These are phyloP conservation scores for Solidago caesia DNA, from an alignment of 129 eudicot genomes.

Conservation along the genomic window DNA sequence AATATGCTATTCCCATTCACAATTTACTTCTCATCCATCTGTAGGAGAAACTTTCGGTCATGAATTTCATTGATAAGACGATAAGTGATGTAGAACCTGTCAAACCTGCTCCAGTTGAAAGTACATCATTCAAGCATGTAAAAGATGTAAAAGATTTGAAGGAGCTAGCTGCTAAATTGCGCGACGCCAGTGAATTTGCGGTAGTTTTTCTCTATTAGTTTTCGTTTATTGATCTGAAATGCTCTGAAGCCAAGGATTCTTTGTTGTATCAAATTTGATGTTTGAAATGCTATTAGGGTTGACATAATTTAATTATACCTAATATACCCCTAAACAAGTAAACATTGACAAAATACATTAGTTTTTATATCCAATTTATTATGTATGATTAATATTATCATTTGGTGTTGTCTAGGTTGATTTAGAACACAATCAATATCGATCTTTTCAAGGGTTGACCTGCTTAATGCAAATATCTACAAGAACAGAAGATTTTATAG, in stretches of 20 bases:
- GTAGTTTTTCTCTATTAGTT: slow-evolving; percentile 36
- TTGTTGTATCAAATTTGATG: background rate
- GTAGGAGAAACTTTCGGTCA: slow-evolving; percentile 69
- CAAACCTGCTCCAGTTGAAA: slow-evolving; percentile 68
- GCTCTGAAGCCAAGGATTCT: background rate
- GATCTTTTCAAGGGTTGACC: slow-evolving; percentile 99
- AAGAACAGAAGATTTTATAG: slow-evolving; percentile 82
- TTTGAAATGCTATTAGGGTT: background rate
- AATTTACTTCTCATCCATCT: slow-evolving; percentile 17
- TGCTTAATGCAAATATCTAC: slow-evolving; percentile 99
- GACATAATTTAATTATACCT: background rate
- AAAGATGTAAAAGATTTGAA: slow-evolving; percentile 83
- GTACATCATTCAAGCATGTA: slow-evolving; percentile 71
- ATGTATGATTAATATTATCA: too few relatives aligned
- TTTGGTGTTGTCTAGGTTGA: slow-evolving; percentile 63
- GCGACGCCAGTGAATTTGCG: slow-evolving; percentile 72
- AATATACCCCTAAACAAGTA: background rate
- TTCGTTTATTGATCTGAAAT: background rate
- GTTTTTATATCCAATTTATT: too few relatives aligned
- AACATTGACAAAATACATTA: background rate
- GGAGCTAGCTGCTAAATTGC: slow-evolving; percentile 66
- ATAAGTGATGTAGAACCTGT: slow-evolving; percentile 45
- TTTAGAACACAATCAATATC: slow-evolving; percentile 90
- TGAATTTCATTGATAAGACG: slow-evolving; percentile 64
- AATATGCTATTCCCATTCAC: background rate